A percentile compares a stretch with the other conserved stretches of the same genome.
These are phyloP conservation scores for Phylloporus arenicola DNA, from an alignment of 768 basidiomycete species.

Conservation along the genomic window DNA sequence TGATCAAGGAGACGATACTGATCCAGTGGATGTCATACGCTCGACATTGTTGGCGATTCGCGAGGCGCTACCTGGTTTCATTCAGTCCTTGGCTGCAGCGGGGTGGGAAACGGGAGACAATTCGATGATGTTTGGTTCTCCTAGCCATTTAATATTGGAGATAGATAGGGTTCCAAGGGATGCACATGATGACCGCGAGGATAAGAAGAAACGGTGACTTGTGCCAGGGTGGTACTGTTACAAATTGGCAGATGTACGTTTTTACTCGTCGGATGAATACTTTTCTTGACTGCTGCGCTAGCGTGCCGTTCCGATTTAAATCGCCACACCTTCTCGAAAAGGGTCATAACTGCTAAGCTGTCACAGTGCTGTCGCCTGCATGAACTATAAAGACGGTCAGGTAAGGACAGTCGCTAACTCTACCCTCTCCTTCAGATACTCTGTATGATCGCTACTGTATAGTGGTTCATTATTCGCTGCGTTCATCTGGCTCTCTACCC, in stretches of 20 bases:
- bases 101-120: slow-evolving; percentile 38
- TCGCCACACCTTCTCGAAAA: too few relatives aligned
- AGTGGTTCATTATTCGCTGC: slow-evolving; percentile 54
- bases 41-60: slow-evolving; percentile 11
- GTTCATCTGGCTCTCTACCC: slow-evolving; percentile 65
- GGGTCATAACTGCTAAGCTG: too few relatives aligned
- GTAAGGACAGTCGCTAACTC: background rate
- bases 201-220: slow-evolving; percentile 17
- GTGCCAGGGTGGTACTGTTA: background rate
- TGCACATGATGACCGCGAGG: slow-evolving; percentile 3
- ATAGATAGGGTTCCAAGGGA: background rate
- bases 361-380: too few relatives aligned
- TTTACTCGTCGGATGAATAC: background rate
- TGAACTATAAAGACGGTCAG: slow-evolving; percentile 3
- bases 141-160: slow-evolving; percentile 19
- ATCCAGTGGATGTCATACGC: slow-evolving; percentile 5
- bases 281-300: background rate
- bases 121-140: slow-evolving; percentile 28
- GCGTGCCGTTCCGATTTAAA: background rate
- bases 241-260: background rate
- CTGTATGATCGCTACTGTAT: slow-evolving; percentile 52
- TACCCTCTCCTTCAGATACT: slow-evolving; percentile 12
- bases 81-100: slow-evolving; percentile 14
- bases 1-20: background rate
- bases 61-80: slow-evolving; percentile 14